Evolutionary conservation across 768 basidiomycete genomes (phyloP).

Genomic region (Coprinopsis cinerea): DNA sequence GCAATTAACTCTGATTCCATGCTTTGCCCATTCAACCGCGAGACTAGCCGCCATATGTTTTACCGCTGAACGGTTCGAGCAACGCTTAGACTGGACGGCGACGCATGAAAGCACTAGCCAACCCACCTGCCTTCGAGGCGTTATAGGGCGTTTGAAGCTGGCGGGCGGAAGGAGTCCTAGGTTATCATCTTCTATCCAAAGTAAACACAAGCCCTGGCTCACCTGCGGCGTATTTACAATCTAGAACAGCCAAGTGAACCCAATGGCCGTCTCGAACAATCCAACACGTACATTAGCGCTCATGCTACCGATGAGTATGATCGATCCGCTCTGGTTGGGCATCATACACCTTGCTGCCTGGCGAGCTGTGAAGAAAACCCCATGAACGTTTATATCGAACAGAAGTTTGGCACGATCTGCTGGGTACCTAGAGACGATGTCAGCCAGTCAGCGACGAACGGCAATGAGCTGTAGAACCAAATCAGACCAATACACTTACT

Average conservation of each 20-base stretch:
- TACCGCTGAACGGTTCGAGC: constrained; percentile 49
- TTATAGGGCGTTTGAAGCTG: constrained; percentile 94
- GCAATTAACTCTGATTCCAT: constrained; percentile 80
- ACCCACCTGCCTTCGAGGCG: constrained; percentile 82
- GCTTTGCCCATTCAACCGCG: constrained; percentile 94
- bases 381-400: constrained; percentile 92
- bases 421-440: constrained; percentile 56
- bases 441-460: constrained; percentile 5
- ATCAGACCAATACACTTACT: constrained; percentile 59
- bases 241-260: constrained; percentile 28
- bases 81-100: not conserved
- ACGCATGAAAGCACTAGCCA: not conserved
- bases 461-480: not conserved
- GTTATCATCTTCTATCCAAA: no score
- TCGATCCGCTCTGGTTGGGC: constrained; percentile 67
- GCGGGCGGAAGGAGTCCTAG: no score
- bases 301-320: constrained; percentile 88
- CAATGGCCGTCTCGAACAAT: constrained; percentile 10
- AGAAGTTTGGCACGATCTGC: constrained; percentile 77
- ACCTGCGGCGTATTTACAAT: constrained; percentile 89
- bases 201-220: constrained; percentile 10
- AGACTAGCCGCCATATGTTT: constrained; percentile 91
- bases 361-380: constrained; percentile 91
- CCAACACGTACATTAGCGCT: constrained; percentile 61
- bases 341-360: constrained; percentile 94